Evolutionary conservation across 2,329 filamentous ascomycete genomes (phyloP), one percentile per base, ranked within the genome.

Genomic region (Colletotrichum camelliae): DNA sequence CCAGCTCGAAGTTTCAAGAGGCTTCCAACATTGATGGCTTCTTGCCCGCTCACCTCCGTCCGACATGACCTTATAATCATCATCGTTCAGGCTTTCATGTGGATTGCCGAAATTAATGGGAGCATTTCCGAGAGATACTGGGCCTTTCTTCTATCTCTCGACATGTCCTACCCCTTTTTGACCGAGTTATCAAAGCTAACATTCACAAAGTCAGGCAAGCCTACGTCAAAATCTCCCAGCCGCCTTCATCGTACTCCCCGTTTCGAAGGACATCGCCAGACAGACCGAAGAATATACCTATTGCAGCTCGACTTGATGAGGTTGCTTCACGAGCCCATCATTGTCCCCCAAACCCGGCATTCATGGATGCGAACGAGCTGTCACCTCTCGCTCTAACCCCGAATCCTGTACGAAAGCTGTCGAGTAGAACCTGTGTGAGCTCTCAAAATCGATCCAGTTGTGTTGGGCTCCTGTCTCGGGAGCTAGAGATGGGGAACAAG

Each of bases 1-100:
- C 9, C 2, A 9, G 0, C 10, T 7, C 1, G 9, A 10, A 48
- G 10, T 7, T 48, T 48, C n/a, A 21, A 0, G 10, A 48, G 4
- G n/a, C 43, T 0, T 21, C 10, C 10, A 21, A 48, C 43, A 12
- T 13, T 2, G 10, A 21, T 2, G 3, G 5, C 10, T 1, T 0
- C 5, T 21, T 21, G n/a, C 18, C 18, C 1, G n/a, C 43, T 4
- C 3, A 21, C 1, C 2, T 48, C 10, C 3, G 43, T 4, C 5
- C 18, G 0, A 4, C 3, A 5, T 1, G 43, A 21, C 5, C 16
- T 43, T 10, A n/a, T 3, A 18, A 10, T 18, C 1, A 12, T 4
- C 39, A 43, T 43, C 39, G 16, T 43, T n/a, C 8, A 43, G 39
- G 43, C 4, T n/a, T 9, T 48, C 9, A 0, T 7, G n/a, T 2